These are phyloP conservation scores for Tylopilus vinaceipallidus DNA, from an alignment of 768 basidiomycete species.

Conservation along the genomic window DNA sequence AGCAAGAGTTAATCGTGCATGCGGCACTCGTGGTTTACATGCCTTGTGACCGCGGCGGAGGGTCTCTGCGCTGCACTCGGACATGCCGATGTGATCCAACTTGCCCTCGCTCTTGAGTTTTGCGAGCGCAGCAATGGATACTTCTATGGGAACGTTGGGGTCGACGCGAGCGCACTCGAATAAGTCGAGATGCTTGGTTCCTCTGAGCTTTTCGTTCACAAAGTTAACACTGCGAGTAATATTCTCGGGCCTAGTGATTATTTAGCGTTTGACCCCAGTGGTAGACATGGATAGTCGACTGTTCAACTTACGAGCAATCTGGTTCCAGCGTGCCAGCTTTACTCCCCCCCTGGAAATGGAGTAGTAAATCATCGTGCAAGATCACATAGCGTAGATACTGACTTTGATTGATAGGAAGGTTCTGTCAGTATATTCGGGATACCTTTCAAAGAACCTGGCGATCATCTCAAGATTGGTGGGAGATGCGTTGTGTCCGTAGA, in stretches of 20 bases:
- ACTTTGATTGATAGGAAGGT: conserved; percentile 38
- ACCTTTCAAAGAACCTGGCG: conserved; percentile 44
- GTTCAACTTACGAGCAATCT: conserved; percentile 30
- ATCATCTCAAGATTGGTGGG: conserved; percentile 50
- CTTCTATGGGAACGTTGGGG: conserved; percentile 42
- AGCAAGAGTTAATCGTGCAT: neutral
- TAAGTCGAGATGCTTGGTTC: conserved; percentile 57
- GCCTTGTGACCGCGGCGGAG: conserved; percentile 38
- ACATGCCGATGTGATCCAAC: conserved; percentile 57
- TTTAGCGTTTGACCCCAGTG: neutral
- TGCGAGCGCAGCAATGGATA: conserved; percentile 41
- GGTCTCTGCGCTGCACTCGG: conserved; percentile 50
- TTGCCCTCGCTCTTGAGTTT: conserved; percentile 32
- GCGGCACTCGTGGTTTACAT: neutral
- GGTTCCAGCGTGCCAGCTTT: neutral
- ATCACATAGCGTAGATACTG: conserved; percentile 24
- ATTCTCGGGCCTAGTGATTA: conserved; percentile 32
- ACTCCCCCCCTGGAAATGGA: conserved; percentile 25
- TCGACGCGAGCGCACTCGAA: conserved; percentile 57
- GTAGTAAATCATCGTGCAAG: conserved; percentile 26
- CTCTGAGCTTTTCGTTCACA: conserved; percentile 45
- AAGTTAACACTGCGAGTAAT: conserved; percentile 45
- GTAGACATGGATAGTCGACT: no score
- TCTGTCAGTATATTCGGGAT: conserved; percentile 34
- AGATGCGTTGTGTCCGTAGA: conserved; percentile 48